Evolutionary conservation across 23 red algal genomes (phyloP).

Genomic region (Cyanidium caldarium): DNA sequence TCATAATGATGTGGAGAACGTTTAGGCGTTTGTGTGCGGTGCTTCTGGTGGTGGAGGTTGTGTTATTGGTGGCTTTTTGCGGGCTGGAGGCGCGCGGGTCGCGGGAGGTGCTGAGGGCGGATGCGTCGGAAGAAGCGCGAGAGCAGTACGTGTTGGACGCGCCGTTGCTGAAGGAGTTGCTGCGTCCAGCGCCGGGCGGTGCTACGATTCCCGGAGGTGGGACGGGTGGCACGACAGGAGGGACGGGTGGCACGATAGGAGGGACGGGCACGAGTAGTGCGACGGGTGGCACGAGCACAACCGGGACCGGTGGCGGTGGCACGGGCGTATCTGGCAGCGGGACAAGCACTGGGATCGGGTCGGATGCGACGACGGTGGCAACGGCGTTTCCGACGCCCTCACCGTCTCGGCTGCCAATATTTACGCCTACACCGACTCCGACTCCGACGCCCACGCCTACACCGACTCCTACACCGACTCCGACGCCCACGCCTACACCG

Average conservation of each 20-base stretch:
- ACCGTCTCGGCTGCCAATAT: background rate
- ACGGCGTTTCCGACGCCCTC: background rate
- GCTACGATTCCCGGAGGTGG: background rate
- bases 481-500: background rate
- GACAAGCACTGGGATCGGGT: background rate
- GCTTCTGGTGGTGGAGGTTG: no score
- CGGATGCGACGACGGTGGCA: background rate
- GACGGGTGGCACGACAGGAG: no score
- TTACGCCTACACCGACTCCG: background rate
- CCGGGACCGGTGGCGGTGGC: background rate
- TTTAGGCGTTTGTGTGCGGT: no score
- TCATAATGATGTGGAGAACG: no score
- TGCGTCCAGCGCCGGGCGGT: background rate
- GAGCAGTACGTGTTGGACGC: no score
- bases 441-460: constrained; percentile 3
- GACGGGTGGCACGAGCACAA: background rate
- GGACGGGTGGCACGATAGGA: no score
- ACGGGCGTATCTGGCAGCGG: background rate
- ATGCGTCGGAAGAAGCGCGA: no score
- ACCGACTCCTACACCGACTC: background rate
- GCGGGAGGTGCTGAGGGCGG: no score
- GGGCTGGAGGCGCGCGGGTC: no score
- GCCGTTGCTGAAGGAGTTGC: background rate
- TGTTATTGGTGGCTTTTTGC: no score
- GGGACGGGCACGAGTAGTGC: background rate